These are phyloP conservation scores for Cutaneotrichosporon cyanovorans DNA, from an alignment of 1,284 basidiomycete genomes.

Conservation along the genomic window DNA sequence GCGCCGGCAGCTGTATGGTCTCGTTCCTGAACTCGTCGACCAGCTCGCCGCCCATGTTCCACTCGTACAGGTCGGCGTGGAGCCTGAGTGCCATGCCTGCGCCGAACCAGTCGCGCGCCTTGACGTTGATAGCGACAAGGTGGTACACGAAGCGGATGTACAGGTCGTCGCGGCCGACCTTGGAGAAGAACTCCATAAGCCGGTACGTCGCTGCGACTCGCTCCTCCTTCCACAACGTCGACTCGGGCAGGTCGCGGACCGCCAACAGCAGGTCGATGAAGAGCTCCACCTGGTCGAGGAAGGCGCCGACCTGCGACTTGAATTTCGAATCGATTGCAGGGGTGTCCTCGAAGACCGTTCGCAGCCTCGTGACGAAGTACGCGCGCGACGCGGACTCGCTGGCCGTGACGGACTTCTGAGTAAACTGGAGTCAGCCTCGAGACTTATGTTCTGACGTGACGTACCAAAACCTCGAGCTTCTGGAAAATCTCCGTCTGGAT, in stretches of 20 bases:
- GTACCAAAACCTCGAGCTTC: constrained; percentile 65
- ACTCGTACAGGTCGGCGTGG: constrained; percentile 87
- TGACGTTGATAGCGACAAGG: constrained; percentile 77
- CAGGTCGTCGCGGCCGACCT: constrained; percentile 77
- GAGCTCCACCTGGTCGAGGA: constrained; percentile 81
- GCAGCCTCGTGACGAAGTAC: constrained; percentile 89
- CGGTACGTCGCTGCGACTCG: constrained; percentile 85
- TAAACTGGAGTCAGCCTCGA: constrained; percentile 22
- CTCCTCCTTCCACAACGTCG: constrained; percentile 90
- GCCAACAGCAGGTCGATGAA: constrained; percentile 91
- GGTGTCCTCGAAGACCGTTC: constrained; percentile 69
- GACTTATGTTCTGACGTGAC: constrained; percentile 11
- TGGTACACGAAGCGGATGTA: constrained; percentile 93
- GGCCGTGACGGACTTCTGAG: constrained; percentile 16
- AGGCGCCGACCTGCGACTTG: constrained; percentile 66
- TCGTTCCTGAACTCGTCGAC: constrained; percentile 66
- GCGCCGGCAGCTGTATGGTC: constrained; percentile 77
- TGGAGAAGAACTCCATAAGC: constrained; percentile 82
- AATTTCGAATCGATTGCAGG: constrained; percentile 72
- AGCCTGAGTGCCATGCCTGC: constrained; percentile 86
- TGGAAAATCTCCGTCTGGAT: constrained; percentile 94
- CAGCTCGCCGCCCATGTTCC: constrained; percentile 65
- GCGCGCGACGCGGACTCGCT: constrained; percentile 62
- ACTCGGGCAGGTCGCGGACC: constrained; percentile 84
- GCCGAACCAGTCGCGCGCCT: constrained; percentile 82